phyloP scores from a whole-genome alignment of 176 grass and related monocot genomes.

The Aegilops bicornis region DNA sequence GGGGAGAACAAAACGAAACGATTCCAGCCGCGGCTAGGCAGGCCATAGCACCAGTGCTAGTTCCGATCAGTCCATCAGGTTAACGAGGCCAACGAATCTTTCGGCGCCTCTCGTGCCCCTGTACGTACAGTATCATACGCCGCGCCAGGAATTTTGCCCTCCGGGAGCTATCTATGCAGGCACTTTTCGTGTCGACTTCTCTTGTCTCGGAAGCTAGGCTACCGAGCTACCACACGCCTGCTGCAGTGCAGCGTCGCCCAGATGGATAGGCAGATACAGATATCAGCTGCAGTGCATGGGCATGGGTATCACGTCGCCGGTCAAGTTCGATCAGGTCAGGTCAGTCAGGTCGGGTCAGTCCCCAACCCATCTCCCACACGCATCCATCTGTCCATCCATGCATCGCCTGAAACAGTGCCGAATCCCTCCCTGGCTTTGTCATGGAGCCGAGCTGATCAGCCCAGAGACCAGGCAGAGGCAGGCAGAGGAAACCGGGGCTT shows the following conservation, averaged over 20 bases:
- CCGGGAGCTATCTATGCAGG: slow-evolving; percentile 27
- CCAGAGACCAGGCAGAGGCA: background rate
- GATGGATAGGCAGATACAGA: background rate
- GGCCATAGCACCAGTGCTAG: too few species aligned
- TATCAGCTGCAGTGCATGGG: background rate
- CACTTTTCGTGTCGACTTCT: slow-evolving; percentile 32
- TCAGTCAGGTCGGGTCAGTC: slow-evolving; percentile 20
- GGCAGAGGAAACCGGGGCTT: background rate
- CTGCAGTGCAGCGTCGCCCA: background rate
- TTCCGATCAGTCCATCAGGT: background rate
- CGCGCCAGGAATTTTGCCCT: slow-evolving; percentile 24
- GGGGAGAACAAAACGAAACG: background rate
- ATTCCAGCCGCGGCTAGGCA: background rate
- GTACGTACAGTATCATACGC: too few species aligned
- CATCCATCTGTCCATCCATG: slow-evolving; percentile 1
- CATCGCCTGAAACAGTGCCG: background rate
- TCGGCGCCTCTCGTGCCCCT: background rate
- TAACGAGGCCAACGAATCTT: slow-evolving; percentile 16
- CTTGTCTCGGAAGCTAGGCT: slow-evolving; percentile 21
- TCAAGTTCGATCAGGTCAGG: background rate
- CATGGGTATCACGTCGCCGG: slow-evolving; percentile 9
- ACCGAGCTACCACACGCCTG: background rate
- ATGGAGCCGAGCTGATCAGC: background rate
- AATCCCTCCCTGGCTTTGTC: background rate
- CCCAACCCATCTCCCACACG: slow-evolving; percentile 28